Base-by-base conservation (phyloP, 139 green algal species). In the Volvox reticuliferus region DNA sequence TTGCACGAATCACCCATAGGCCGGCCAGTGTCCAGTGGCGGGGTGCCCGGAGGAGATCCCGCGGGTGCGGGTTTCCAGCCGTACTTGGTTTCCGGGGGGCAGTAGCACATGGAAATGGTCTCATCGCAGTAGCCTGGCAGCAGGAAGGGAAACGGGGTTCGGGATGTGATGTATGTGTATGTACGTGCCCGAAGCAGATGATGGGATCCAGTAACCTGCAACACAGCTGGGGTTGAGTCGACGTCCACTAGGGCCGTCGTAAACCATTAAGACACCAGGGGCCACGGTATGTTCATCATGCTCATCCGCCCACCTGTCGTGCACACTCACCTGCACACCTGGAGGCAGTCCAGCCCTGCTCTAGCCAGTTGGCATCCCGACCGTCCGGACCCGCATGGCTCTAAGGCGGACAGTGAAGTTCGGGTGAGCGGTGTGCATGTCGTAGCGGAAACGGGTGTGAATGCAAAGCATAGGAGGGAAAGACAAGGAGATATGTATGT, bases 101-200 rank as follows among this genome's bases (percentile, higher is more conserved):
- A 96, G 86, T 93, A 95, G 86, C 95, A 96, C 63, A 92, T 93
- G 63, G 79, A 92, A 24, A 92, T 93, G 55, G 93, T 89, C 37
- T 95, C 93, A 76, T 96, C 95, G 84, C 95, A 96, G 14, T 95
- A 90, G 36, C 95, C 95, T 92, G 93, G 35, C 79, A 44, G 76
- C 21, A 36, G 76, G 12, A 21, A 55, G 44, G 44, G 44, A 55
- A 55, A 79, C 26, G 73, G 35, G 73, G 24, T n/a, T n/a, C n/a
- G 73, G 73, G 6, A 36, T 61, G 30, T n/a, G 76, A 55, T 55
- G 44, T 55, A 9, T 55, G 13, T 79, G n/a, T n/a, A n/a, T n/a
- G n/a, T n/a, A n/a, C n/a, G n/a, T n/a, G n/a, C n/a, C n/a, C n/a
- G 28, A 79, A 32, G 73, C 28, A 32, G 73, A 36, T n/a, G 73